Conservation (phyloP, 768 basidiomycete genomes). For the Termitomyces sp. region DNA sequence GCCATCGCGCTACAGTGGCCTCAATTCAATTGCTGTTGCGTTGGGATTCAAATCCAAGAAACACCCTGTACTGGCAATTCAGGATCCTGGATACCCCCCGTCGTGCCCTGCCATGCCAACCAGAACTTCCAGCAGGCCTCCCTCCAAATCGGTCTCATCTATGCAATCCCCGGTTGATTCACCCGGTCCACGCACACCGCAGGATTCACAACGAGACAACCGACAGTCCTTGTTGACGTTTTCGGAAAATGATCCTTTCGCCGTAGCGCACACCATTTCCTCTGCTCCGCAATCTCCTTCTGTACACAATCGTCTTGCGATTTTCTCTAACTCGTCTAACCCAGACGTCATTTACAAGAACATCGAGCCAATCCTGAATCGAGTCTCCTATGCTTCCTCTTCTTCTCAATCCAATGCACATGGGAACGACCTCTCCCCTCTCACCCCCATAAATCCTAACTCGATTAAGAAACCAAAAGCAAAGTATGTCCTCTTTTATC, state of each 20-base stretch:
- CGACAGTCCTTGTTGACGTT: slow-evolving; percentile 55
- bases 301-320: slow-evolving; percentile 45
- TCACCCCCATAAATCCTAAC: not conserved
- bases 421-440: slow-evolving; percentile 22
- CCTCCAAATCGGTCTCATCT: slow-evolving; percentile 53
- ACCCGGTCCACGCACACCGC: slow-evolving; percentile 47
- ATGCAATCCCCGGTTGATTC: slow-evolving; percentile 51
- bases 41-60: slow-evolving; percentile 65
- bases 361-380: slow-evolving; percentile 30
- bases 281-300: slow-evolving; percentile 30
- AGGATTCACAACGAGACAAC: slow-evolving; percentile 34
- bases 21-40: slow-evolving; percentile 51
- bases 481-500: slow-evolving; percentile 11
- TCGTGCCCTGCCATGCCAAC: slow-evolving; percentile 17
- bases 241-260: slow-evolving; percentile 62
- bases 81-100: slow-evolving; percentile 34
- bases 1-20: slow-evolving; percentile 19
- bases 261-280: slow-evolving; percentile 36
- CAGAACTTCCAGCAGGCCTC: slow-evolving; percentile 31
- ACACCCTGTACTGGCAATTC: slow-evolving; percentile 43
- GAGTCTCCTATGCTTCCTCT: slow-evolving; percentile 52
- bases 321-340: slow-evolving; percentile 45
- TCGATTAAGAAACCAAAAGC: slow-evolving; percentile 7
- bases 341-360: slow-evolving; percentile 38
- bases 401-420: slow-evolving; percentile 46